Base-by-base conservation (phyloP, 2,329 filamentous ascomycete genomes). In the Fusarium nisikadoi region DNA sequence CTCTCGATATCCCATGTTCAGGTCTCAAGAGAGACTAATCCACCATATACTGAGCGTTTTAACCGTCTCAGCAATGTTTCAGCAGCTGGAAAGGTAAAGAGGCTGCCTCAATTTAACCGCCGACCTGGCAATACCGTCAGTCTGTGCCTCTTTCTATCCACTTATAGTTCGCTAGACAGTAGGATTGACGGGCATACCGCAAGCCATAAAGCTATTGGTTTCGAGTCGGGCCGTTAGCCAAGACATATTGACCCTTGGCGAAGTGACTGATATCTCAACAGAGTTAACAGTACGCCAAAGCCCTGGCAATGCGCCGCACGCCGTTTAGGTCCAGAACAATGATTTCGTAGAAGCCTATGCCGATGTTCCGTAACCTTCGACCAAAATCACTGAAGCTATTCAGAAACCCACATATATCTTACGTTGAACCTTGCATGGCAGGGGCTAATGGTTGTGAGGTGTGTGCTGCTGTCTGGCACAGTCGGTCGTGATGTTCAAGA, bases 1-100 rank as follows among this genome's bases (percentile, higher is more conserved):
- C 9, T 47, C 9, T n/a, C 13, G 9, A 16, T 7, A 2, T 11
- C n/a, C 6, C n/a, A n/a, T n/a, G 19, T 5, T 2, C 13, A 29
- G 43, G 1, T 8, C 27, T 29, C 2, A 2, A 11, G 1, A 29
- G 11, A 16, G 43, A 29, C 27, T 0, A 7, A 11, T 8, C 0
- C 45, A 12, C 4, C 19, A 29, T 17, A n/a, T 16, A 4, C 4
- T 8, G 6, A 25, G 14, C 1, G 4, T 8, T 19, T 19, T 3
- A 12, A 5, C 6, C 10, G 17, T 43, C 16, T 46, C 13, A 12
- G 13, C 13, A 16, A 29, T n/a, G 19, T 47, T 7, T 11, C 12
- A 7, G 25, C 8, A 20, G 11, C 19, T 16, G 19, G 4, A 12
- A n/a, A 3, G 9, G 5, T 16, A 6, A 6, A 29, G 13, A 29